Conservation (phyloP, 768 basidiomycete species). For the Trametes sanguinea region DNA sequence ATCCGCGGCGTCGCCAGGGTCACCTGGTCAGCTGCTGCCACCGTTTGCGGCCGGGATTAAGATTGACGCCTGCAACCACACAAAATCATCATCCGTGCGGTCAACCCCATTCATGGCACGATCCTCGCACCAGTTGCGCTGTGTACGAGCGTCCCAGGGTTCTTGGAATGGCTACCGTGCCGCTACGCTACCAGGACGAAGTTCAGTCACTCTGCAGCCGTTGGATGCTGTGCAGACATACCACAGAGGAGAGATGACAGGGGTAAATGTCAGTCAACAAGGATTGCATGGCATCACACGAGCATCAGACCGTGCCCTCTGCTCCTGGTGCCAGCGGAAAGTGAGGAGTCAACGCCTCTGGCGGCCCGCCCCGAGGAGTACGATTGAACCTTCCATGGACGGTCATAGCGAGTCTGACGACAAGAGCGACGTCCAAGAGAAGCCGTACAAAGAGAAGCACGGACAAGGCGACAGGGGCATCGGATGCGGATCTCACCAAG, state of each 20-base stretch:
- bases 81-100: background rate
- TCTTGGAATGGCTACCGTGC: too few relatives aligned
- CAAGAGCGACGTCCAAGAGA: background rate
- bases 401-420: too few relatives aligned
- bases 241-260: too few relatives aligned
- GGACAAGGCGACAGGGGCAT: background rate
- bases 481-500: background rate
- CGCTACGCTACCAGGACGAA: too few relatives aligned
- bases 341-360: background rate
- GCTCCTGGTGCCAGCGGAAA: too few relatives aligned
- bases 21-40: constrained; percentile 2
- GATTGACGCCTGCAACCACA: background rate
- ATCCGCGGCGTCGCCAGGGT: background rate
- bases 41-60: background rate
- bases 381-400: background rate
- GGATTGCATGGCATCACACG: too few relatives aligned
- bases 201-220: background rate
- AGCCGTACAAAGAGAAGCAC: background rate
- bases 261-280: too few relatives aligned
- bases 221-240: too few relatives aligned
- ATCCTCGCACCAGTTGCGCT: background rate
- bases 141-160: too few relatives aligned
- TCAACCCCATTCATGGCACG: background rate
- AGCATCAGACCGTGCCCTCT: too few relatives aligned
- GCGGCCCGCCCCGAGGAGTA: constrained; percentile 1